Conservation (phyloP, 805 yeast species). For the Yarrowia deformans region DNA sequence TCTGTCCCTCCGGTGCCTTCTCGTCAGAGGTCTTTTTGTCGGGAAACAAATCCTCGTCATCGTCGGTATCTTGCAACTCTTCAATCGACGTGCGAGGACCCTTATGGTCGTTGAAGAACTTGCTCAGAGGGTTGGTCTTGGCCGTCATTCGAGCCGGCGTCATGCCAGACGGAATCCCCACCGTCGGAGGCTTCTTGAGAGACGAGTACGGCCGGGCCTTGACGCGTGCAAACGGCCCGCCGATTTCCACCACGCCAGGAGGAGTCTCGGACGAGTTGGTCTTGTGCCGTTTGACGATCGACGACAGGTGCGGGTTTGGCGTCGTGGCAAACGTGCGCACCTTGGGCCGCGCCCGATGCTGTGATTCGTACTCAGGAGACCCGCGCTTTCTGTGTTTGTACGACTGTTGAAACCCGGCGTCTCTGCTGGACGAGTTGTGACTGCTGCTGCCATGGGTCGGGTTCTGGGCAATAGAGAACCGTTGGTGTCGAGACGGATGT, state of each 20-base stretch:
- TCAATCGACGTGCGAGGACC: not conserved
- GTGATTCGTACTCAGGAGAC: not conserved
- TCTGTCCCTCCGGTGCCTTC: too few species aligned
- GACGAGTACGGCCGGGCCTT: not conserved
- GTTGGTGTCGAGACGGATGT: not conserved
- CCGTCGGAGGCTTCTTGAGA: not conserved
- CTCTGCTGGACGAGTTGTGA: too few species aligned
- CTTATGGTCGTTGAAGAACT: too few species aligned
- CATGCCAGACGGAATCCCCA: not conserved
- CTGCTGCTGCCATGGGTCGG: not conserved
- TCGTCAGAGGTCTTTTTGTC: not conserved
- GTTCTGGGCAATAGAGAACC: not conserved
- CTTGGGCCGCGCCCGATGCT: not conserved
- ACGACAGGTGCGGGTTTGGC: not conserved
- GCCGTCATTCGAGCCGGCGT: not conserved
- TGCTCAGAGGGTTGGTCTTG: too few species aligned
- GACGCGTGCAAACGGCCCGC: not conserved
- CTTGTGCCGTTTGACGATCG: not conserved
- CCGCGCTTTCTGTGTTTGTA: not conserved
- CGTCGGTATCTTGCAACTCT: not conserved
- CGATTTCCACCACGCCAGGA: slow-evolving; percentile 12
- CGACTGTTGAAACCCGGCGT: not conserved
- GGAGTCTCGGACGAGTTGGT: not conserved
- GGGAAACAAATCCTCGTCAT: slow-evolving; percentile 13
- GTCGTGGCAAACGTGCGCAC: not conserved